Conservation (phyloP, 2,329 filamentous ascomycete genomes). For the Aureobasidium melanogenum region DNA sequence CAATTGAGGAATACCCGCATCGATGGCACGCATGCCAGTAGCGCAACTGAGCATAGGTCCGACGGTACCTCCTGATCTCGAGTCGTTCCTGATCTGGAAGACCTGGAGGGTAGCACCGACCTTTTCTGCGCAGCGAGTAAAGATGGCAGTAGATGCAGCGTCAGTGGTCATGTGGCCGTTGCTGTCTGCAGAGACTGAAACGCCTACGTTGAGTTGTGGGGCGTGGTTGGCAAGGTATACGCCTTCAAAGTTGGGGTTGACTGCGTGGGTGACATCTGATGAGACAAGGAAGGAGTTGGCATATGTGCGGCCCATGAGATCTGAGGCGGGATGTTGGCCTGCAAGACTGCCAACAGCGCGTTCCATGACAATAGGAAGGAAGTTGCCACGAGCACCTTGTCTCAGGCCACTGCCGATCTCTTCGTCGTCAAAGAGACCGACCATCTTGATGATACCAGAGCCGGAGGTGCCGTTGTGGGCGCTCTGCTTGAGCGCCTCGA, state of each 20-base stretch:
- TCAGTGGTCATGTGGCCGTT: slow-evolving; percentile 98
- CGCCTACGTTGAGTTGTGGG: slow-evolving; percentile 79
- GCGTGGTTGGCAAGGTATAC: slow-evolving; percentile 79
- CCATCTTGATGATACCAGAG: slow-evolving; percentile 70
- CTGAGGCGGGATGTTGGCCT: slow-evolving; percentile 34
- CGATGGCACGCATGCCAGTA: slow-evolving; percentile 74
- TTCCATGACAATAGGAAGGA: slow-evolving; percentile 72
- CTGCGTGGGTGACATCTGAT: slow-evolving; percentile 86
- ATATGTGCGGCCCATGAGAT: slow-evolving; percentile 68
- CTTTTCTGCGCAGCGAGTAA: slow-evolving; percentile 70
- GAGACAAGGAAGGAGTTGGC: slow-evolving; percentile 88
- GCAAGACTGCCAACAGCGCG: slow-evolving; percentile 66
- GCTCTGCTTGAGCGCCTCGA: slow-evolving; percentile 64
- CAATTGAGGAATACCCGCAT: slow-evolving; percentile 82
- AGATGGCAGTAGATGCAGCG: slow-evolving; percentile 69
- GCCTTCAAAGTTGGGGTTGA: slow-evolving; percentile 85
- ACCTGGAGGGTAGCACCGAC: slow-evolving; percentile 64
- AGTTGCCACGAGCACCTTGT: slow-evolving; percentile 84
- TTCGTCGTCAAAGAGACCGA: slow-evolving; percentile 94
- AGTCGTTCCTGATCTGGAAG: slow-evolving; percentile 94
- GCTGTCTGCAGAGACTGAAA: slow-evolving; percentile 69
- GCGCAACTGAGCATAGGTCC: slow-evolving; percentile 77
- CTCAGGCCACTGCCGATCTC: slow-evolving; percentile 88
- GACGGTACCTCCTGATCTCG: slow-evolving; percentile 83
- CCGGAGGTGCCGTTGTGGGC: slow-evolving; percentile 44